Evolutionary conservation across 495 filamentous ascomycete genomes (phyloP).

Genomic region (Aspergillus asperescens): DNA sequence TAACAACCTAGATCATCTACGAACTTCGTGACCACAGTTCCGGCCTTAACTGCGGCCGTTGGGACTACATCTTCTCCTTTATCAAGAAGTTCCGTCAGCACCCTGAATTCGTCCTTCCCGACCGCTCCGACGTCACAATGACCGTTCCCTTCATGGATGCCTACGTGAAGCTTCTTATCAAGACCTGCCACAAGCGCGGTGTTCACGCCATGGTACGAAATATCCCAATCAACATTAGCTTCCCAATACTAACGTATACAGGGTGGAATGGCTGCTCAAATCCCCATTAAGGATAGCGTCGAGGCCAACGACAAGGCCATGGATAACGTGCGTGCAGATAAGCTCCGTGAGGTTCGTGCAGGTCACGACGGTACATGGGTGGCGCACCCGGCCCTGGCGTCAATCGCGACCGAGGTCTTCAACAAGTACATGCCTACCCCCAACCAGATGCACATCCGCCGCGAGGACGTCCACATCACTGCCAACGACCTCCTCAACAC

Average conservation of each 20-base stretch:
- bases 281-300: slow-evolving; percentile 83
- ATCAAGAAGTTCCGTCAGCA: slow-evolving; percentile 99
- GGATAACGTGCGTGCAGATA: slow-evolving; percentile 88
- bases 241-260: slow-evolving; percentile 10
- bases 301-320: slow-evolving; percentile 47
- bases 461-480: slow-evolving; percentile 82
- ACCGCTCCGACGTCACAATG: slow-evolving; percentile 91
- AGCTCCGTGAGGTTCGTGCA: slow-evolving; percentile 90
- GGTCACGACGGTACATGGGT: slow-evolving; percentile 98
- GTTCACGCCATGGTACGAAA: slow-evolving; percentile 82
- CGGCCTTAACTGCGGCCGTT: slow-evolving; percentile 95
- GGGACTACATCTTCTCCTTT: slow-evolving; percentile 99
- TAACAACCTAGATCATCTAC: slow-evolving; percentile 71
- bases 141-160: slow-evolving; percentile 98
- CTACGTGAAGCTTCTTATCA: slow-evolving; percentile 92
- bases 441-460: slow-evolving; percentile 88
- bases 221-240: background rate
- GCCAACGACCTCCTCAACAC: slow-evolving; percentile 95
- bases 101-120: slow-evolving; percentile 86
- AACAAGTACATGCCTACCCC: slow-evolving; percentile 99
- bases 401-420: slow-evolving; percentile 89
- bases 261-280: slow-evolving; percentile 98
- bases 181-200: slow-evolving; percentile 91
- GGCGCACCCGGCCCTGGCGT: slow-evolving; percentile 87
- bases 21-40: slow-evolving; percentile 96